These are phyloP conservation scores for Ceratocystis papillata DNA, from an alignment of 2,329 filamentous ascomycete species.

Conservation along the genomic window DNA sequence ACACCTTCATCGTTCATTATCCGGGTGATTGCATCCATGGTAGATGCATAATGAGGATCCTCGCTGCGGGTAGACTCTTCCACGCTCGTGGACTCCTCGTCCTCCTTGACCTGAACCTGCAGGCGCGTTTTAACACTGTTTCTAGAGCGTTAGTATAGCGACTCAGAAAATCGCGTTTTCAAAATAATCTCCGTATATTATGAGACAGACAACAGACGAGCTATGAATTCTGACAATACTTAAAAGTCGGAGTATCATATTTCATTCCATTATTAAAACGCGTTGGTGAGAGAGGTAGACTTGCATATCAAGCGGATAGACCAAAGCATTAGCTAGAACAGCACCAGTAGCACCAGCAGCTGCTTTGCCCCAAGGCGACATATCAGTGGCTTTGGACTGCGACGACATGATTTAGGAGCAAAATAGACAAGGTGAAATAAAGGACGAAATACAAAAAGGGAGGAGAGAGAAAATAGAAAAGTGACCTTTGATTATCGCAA, in stretches of 20 bases:
- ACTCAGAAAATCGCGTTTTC: background rate
- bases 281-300: slow-evolving; percentile 31
- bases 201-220: background rate
- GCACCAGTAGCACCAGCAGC: slow-evolving; percentile 87
- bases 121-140: slow-evolving; percentile 85
- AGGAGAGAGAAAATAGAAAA: background rate
- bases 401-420: slow-evolving; percentile 36
- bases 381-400: slow-evolving; percentile 53
- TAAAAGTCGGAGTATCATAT: background rate
- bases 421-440: background rate
- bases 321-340: slow-evolving; percentile 85
- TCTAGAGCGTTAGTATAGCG: background rate
- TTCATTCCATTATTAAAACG: background rate
- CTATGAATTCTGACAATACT: background rate
- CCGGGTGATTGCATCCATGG: slow-evolving; percentile 76
- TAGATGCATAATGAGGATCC: slow-evolving; percentile 70
- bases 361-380: slow-evolving; percentile 88
- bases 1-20: slow-evolving; percentile 74
- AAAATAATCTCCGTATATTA: background rate
- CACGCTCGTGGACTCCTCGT: slow-evolving; percentile 32
- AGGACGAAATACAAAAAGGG: no score
- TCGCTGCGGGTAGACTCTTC: slow-evolving; percentile 37
- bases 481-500: background rate
- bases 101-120: slow-evolving; percentile 65
- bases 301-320: slow-evolving; percentile 95